Conservation (phyloP, 1,139 yeast genomes). For the Debaryomyces fabryi region DNA sequence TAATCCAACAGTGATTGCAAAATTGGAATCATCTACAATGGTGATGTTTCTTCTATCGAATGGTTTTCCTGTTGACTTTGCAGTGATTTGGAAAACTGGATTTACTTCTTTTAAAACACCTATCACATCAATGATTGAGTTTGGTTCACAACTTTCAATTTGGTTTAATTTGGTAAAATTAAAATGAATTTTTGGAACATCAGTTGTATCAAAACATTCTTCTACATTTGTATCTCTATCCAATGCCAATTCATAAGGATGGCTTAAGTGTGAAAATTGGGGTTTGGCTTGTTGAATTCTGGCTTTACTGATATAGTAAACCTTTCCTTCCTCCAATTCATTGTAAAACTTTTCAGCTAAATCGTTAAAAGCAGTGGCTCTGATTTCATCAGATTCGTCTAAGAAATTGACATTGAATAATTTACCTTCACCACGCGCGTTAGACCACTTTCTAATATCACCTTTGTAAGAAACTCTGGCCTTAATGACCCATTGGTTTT, state of each 20-base stretch:
- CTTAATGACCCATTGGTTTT: slow-evolving; percentile 87
- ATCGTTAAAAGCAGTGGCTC: slow-evolving; percentile 93
- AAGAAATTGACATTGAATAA: slow-evolving; percentile 84
- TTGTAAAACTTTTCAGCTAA: slow-evolving; percentile 79
- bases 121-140: slow-evolving; percentile 78
- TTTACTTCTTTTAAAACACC: slow-evolving; percentile 82
- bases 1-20: slow-evolving; percentile 75
- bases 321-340: slow-evolving; percentile 83
- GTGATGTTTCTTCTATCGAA: slow-evolving; percentile 88
- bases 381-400: slow-evolving; percentile 95
- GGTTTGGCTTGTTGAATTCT: slow-evolving; percentile 83
- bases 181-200: slow-evolving; percentile 79
- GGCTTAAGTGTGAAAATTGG: slow-evolving; percentile 79
- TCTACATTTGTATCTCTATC: slow-evolving; percentile 79
- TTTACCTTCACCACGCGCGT: slow-evolving; percentile 86
- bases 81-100: slow-evolving; percentile 78
- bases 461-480: slow-evolving; percentile 90
- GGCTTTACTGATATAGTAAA: slow-evolving; percentile 81
- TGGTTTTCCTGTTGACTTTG: slow-evolving; percentile 89
- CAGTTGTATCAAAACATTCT: slow-evolving; percentile 63
- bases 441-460: slow-evolving; percentile 86
- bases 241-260: slow-evolving; percentile 84
- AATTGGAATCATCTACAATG: slow-evolving; percentile 83
- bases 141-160: slow-evolving; percentile 68
- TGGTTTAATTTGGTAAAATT: slow-evolving; percentile 72